These are phyloP conservation scores for Ophiosphaerella korrae DNA, from an alignment of 2,329 filamentous ascomycete genomes.

Conservation along the genomic window DNA sequence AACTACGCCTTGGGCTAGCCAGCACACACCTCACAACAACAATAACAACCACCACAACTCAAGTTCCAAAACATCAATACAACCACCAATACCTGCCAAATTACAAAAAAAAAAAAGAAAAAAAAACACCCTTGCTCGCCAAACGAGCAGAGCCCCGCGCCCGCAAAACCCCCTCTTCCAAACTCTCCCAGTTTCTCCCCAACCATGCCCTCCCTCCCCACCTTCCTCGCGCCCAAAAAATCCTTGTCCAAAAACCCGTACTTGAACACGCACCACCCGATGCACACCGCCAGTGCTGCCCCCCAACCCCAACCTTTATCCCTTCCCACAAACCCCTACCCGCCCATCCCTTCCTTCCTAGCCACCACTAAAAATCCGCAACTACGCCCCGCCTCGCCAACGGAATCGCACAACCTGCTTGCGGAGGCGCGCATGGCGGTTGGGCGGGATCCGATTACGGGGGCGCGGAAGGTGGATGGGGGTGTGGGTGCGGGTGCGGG, in stretches of 20 bases:
- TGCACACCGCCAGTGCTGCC: too few species aligned
- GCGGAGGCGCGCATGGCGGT: slow-evolving; percentile 26
- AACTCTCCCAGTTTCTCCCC: not conserved
- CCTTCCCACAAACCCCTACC: slow-evolving; percentile 2
- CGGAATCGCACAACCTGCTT: slow-evolving; percentile 14
- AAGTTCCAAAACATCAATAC: too few species aligned
- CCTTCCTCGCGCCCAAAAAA: not conserved
- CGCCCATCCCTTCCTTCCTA: not conserved
- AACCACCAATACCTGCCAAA: too few species aligned
- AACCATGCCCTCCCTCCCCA: slow-evolving; percentile 9
- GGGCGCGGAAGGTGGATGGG: not conserved
- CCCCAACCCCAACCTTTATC: not conserved
- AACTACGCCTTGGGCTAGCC: too few species aligned
- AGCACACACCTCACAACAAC: too few species aligned
- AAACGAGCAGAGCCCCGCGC: not conserved
- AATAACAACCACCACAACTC: too few species aligned
- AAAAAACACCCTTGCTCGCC: not conserved
- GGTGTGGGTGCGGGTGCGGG: too few species aligned
- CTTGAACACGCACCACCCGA: slow-evolving; percentile 13
- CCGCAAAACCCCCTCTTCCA: too few species aligned
- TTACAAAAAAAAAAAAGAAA: too few species aligned
- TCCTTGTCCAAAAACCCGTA: slow-evolving; percentile 15
- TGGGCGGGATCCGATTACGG: slow-evolving; percentile 27
- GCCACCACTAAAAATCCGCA: too few species aligned
- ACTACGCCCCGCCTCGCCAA: slow-evolving; percentile 6